Conservation (phyloP, 306 rosid genomes). For the Cicer pinnatifidum region DNA sequence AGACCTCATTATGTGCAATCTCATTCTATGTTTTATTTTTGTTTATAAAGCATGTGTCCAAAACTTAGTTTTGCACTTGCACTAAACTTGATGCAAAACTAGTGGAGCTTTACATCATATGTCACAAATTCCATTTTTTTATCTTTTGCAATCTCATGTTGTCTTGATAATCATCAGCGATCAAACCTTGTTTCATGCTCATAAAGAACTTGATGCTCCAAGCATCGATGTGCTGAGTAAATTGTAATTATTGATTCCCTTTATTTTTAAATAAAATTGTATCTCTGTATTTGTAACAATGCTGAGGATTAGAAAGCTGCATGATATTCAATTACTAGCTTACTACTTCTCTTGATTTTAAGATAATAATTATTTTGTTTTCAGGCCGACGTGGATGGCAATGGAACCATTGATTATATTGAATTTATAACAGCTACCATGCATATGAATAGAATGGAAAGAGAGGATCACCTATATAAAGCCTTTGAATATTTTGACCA, state of each 20-base stretch:
- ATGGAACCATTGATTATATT: conserved; percentile 87
- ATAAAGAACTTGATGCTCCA: background rate
- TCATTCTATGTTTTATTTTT: too few species aligned
- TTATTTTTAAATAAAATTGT: background rate
- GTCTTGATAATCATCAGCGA: conserved; percentile 2
- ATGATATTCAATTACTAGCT: conserved; percentile 21
- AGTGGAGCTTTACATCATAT: background rate
- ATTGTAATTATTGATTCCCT: background rate
- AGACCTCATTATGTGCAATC: too few species aligned
- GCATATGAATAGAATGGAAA: conserved; percentile 96
- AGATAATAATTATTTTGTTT: conserved; percentile 40
- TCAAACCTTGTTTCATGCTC: conserved; percentile 3
- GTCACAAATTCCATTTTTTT: conserved; percentile 5
- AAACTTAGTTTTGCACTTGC: too few species aligned
- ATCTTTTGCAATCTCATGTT: conserved; percentile 11
- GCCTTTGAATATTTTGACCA: conserved; percentile 92
- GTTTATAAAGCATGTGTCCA: too few species aligned
- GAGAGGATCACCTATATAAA: conserved; percentile 86
- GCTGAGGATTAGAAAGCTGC: conserved; percentile 2
- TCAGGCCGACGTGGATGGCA: conserved; percentile 98
- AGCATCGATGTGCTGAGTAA: background rate
- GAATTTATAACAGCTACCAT: conserved; percentile 96
- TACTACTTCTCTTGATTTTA: conserved; percentile 36
- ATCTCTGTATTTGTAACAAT: background rate
- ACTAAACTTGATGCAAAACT: too few species aligned